Base-by-base conservation (phyloP, 306 rosid species). In the Vigna angularis region DNA sequence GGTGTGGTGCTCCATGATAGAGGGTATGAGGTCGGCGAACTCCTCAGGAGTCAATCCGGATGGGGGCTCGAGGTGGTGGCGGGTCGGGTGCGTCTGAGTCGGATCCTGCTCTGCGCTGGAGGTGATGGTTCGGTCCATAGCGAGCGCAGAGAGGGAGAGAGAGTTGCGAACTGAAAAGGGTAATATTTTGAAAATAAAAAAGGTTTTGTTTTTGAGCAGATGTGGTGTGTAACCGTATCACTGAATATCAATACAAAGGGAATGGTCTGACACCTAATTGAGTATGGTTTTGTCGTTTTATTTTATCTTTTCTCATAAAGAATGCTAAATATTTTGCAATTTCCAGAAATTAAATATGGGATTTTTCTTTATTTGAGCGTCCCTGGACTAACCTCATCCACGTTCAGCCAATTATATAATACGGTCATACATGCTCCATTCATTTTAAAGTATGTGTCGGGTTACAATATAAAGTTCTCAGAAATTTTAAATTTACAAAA, bases 1-100 rank as follows among this genome's bases (percentile, higher is more conserved):
- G 50, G 82, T 62, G 86, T 93, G 97, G 83, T 86, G 84, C 69
- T 87, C 87, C 32, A 66, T n/a, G 20, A 90, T 79, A 70, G 70
- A 38, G 6, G 40, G 77, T 7, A 66, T 86, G 58, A 93, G 62
- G 22, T 78, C 80, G 9, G 77, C 80, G 83, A 89, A 87, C 85
- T 93, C 93, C 6, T 76, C 83, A 20, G 66, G 83, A 16, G 86
- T 82, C 42, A 90, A 61, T 1, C 89, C 92, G 7, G 80, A 1
- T 0, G 91, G 96, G 13, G 66, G 7, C 1, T 65, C 12, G 53
- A 70, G 66, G 38, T 87, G 80, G 83, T 80, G 82, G 4, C 8
- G 78, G 58, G 85, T 81, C 7, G 74, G 66, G 38, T 72, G 57
- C 44, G 59, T 13, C 2, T 15, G 1, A 1, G 8, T 68, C 24